phyloP scores from a whole-genome alignment of 352 stramenopile species.

The Ophiocytium majus region DNA sequence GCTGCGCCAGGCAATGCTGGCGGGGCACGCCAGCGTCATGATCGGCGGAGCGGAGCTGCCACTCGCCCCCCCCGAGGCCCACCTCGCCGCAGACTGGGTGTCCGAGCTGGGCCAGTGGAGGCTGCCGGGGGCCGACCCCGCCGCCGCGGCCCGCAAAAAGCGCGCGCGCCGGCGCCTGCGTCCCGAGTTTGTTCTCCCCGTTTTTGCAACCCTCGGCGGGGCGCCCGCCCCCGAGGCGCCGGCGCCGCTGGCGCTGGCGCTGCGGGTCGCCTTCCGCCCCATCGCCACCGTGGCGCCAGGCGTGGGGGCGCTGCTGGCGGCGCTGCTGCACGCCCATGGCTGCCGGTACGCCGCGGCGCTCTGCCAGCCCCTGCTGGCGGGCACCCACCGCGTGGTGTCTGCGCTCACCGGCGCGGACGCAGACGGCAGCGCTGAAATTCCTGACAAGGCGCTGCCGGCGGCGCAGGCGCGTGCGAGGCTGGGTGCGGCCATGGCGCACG shows the following conservation, averaged over 20 bases:
- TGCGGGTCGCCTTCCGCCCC: not conserved
- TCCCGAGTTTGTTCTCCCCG: not conserved
- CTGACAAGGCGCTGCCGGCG: not conserved
- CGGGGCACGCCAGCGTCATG: not conserved
- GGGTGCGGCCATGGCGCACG: too few species aligned
- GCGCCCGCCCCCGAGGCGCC: too few species aligned
- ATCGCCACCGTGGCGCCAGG: not conserved
- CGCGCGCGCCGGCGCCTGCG: too few species aligned
- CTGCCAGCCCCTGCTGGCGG: not conserved
- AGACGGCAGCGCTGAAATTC: not conserved
- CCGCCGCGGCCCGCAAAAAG: too few species aligned
- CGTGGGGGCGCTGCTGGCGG: not conserved
- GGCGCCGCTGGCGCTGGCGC: not conserved
- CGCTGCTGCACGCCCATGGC: not conserved
- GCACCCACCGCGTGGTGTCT: not conserved
- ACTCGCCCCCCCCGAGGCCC: not conserved
- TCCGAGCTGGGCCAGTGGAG: not conserved
- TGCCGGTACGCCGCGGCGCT: not conserved
- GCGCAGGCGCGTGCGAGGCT: too few species aligned
- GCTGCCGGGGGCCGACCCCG: not conserved
- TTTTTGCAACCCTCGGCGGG: not conserved
- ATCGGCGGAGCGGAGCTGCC: not conserved
- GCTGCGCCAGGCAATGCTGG: not conserved
- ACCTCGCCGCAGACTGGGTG: not conserved
- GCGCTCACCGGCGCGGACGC: not conserved